Evolutionary conservation across 148 eudicot species (phyloP), one percentile per base, ranked within the genome.

Genomic region (Chenopodium album): DNA sequence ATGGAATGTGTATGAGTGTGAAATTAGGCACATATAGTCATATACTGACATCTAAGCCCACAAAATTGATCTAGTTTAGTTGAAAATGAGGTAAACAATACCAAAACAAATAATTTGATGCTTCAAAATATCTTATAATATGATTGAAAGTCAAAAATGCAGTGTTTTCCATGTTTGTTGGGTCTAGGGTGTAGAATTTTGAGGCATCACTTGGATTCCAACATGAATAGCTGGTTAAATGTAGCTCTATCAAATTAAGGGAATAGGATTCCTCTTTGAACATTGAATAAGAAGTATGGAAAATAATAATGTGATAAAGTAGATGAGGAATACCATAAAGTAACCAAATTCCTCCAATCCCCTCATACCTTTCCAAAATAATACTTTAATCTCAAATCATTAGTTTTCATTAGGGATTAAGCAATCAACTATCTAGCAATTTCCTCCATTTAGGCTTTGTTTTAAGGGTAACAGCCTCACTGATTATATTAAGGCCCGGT

Each of bases 181-280:
- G 64, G 74, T 56, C 7, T 62, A 63, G 81, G 80, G 68, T 73
- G 37, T 8, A 32, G 71, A 47, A 52, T 63, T 63, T 72, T 71
- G 74, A 28, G 63, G 78, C 78, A 62, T 6, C 22, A 74, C 65
- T 65, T 50, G 73, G 72, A 13, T 67, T 47, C 23, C 67, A 71
- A 13, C 23, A 50, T 28, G 9, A 22, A n/a, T 28, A 50, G 70
- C 22, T 74, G 66, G 32, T 13, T 50, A 52, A 63, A 37, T 64
- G 66, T 78, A 16, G 74, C 13, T 37, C 23, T 50, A 17, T 64
- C 73, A 79, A 60, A 13, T 64, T 19, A 16, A 6, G 66, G 70
- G 85, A 78, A 83, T 83, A 4, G 0, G 85, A 79, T 83, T 74
- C 85, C 37, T 34, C 69, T 67, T 60, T 70, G 56, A 70, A 41